Base-by-base conservation (phyloP, 2,329 filamentous ascomycete species). In the Pseudopithomyces chartarum region DNA sequence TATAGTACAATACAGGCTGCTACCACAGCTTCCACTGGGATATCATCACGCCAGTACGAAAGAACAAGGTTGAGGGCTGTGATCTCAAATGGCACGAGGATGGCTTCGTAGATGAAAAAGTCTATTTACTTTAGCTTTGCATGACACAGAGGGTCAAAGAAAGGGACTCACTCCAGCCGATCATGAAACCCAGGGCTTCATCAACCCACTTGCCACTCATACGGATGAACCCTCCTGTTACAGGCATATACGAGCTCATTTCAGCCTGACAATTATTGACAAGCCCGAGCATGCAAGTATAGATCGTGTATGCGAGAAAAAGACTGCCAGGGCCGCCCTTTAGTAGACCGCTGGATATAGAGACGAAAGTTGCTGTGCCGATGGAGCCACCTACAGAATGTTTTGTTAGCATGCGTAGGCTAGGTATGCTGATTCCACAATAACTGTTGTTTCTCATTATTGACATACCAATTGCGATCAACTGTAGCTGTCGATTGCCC, bases 241-340 rank as follows among this genome's bases (percentile, higher is more conserved):
- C 80, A 20, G 86, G 86, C 79, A 86, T 84, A 56, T 82, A 82
- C 79, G 38, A 81, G 77, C 49, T 77, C 85, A 89, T 88, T 69
- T 88, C 86, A 6, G 86, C 85, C 54, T 87, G 77, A 57, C 81
- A 82, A 67, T 86, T 87, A 78, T 87, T 87, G 70, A 87, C 82
- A 47, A 85, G 73, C 20, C 77, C 85, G 51, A 87, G 76, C 54
- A 87, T 68, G 62, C 76, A 67, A 22, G 77, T 77, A 68, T 87
- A 86, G 44, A 85, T 57, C 15, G 78, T 79, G 67, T 83, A 88
- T 33, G 82, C 84, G 55, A 88, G 70, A 58, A 88, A 79, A 43
- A 88, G 75, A 56, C 77, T 82, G 40, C 73, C 79, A 5, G 81
- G 79, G 12, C 81, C 80, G 47, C 79, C 80, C 47, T 72, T 71